Evolutionary conservation across 768 basidiomycete genomes (phyloP).

Genomic region (Suillus cothurnatus): DNA sequence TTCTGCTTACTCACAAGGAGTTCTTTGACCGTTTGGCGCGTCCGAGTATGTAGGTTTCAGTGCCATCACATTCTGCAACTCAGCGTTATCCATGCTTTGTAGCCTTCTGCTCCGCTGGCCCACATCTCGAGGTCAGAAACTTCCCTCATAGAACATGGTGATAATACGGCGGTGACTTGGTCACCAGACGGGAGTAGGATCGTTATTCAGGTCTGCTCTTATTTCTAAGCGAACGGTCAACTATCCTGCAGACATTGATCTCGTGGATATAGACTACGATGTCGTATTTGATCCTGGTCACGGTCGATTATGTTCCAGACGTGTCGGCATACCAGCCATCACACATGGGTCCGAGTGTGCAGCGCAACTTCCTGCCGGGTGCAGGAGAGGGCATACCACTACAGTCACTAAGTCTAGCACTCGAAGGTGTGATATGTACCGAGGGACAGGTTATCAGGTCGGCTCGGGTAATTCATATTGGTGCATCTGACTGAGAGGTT

Average conservation of each 20-base stretch:
- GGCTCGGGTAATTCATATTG: constrained; percentile 15
- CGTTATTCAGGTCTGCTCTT: constrained; percentile 68
- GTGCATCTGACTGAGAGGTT: constrained; percentile 4
- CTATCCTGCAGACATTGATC: constrained; percentile 9
- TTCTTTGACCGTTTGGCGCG: constrained; percentile 79
- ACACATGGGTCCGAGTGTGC: constrained; percentile 47
- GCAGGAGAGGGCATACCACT: constrained; percentile 78
- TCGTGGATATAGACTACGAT: constrained; percentile 61
- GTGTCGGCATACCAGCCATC: constrained; percentile 59
- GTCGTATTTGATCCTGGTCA: constrained; percentile 78
- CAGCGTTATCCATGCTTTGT: constrained; percentile 9
- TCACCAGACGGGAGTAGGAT: constrained; percentile 80
- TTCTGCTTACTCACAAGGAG: constrained; percentile 76
- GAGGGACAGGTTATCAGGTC: constrained; percentile 78
- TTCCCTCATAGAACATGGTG: constrained; percentile 83
- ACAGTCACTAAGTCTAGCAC: constrained; percentile 65
- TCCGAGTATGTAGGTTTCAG: constrained; percentile 56
- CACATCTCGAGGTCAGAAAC: constrained; percentile 74
- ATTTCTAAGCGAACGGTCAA: background rate
- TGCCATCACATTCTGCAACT: constrained; percentile 1
- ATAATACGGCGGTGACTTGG: constrained; percentile 76
- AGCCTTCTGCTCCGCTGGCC: constrained; percentile 76
- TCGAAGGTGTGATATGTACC: constrained; percentile 81
- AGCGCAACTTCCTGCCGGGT: constrained; percentile 73
- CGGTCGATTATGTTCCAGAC: constrained; percentile 58